These are phyloP conservation scores for Fraxinus nigra DNA, from an alignment of 305 asterid species.

Conservation along the genomic window DNA sequence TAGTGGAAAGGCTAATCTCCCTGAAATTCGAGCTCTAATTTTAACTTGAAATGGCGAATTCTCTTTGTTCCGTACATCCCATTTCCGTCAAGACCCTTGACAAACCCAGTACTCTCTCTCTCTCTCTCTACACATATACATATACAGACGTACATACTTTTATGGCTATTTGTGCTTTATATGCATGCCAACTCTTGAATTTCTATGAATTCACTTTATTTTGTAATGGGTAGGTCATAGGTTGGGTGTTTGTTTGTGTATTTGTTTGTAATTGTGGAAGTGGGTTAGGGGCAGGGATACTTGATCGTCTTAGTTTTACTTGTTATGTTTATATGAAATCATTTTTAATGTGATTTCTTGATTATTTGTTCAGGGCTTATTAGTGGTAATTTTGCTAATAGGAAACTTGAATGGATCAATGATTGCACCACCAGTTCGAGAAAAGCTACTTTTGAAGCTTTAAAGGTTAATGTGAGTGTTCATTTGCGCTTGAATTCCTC, in stretches of 20 bases:
- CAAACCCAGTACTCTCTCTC: constrained; percentile 37
- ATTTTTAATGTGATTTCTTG: constrained; percentile 7
- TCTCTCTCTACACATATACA: not conserved
- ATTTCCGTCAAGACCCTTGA: constrained; percentile 32
- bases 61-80: constrained; percentile 40
- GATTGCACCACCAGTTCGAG: constrained; percentile 35
- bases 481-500: not conserved
- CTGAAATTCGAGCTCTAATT: not conserved
- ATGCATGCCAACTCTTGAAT: not conserved
- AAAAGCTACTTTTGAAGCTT: constrained; percentile 33
- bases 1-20: not conserved
- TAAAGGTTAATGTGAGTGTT: constrained; percentile 42
- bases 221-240: not conserved
- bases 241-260: not conserved
- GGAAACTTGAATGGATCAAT: constrained; percentile 41
- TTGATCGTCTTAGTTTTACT: not conserved
- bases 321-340: not conserved
- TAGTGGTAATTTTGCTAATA: constrained; percentile 23
- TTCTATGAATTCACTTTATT: not conserved
- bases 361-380: constrained; percentile 34
- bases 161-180: not conserved
- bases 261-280: not conserved
- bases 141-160: not conserved
- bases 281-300: not conserved
- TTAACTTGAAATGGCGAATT: constrained; percentile 41